Percentiles rank a stretch among this genome's conserved stretches.
These are phyloP conservation scores for Ilyonectria robusta DNA, from an alignment of 2,329 filamentous ascomycete species.

Conservation along the genomic window DNA sequence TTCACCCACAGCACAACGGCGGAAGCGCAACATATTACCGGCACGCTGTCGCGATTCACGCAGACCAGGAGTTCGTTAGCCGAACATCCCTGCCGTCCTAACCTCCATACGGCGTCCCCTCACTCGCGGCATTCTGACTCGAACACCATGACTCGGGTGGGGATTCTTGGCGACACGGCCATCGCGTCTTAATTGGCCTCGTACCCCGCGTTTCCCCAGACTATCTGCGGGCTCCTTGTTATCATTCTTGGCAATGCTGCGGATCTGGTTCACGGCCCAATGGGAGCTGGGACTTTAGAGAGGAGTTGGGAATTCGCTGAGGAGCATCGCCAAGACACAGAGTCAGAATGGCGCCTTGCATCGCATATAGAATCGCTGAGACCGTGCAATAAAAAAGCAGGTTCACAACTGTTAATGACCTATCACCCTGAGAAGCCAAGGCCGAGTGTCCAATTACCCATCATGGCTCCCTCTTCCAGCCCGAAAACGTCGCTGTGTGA, in stretches of 20 bases:
- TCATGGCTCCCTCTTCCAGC: not conserved
- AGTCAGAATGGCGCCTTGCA: not conserved
- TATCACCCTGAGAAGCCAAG: not conserved
- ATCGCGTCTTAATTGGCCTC: not conserved
- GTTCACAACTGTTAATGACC: not conserved
- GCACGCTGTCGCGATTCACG: too few species aligned
- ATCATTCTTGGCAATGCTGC: not conserved
- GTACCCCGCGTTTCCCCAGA: constrained; percentile 7
- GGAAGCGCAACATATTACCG: not conserved
- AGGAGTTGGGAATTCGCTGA: not conserved
- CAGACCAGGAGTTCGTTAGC: not conserved
- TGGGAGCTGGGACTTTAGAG: not conserved
- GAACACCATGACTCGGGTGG: not conserved
- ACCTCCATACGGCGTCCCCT: not conserved
- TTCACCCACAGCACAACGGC: not conserved
- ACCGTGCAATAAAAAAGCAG: not conserved
- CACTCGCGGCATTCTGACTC: not conserved
- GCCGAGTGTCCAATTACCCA: not conserved
- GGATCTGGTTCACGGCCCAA: not conserved
- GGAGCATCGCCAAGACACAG: not conserved
- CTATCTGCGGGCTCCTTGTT: not conserved
- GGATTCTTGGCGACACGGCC: not conserved
- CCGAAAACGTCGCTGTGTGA: not conserved
- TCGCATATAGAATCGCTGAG: not conserved
- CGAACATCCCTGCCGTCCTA: not conserved